Base-by-base conservation (phyloP, 176 grass and related monocot species). In the Aegilops bicornis region DNA sequence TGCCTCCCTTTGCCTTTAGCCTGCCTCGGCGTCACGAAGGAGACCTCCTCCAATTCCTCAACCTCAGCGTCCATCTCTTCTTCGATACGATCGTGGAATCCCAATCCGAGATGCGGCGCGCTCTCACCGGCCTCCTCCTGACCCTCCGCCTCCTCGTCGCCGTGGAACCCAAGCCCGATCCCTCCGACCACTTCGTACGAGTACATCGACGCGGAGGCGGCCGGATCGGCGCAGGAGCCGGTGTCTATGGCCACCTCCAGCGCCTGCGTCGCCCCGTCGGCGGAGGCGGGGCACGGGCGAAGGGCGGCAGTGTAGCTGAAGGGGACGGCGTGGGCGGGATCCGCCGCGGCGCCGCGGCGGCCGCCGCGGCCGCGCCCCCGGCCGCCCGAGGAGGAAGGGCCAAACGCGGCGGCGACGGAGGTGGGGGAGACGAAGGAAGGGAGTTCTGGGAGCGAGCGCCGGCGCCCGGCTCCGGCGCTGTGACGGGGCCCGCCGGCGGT, bases 401-500 rank as follows among this genome's bases (percentile, higher is more conserved):
- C 87, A 59, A 91, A 91, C 32, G 75, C 89, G 19, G 81, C 80
- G 45, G 85, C 85, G 68, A 87, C 89, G 60, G 85, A 91, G 33
- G 75, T 16, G 0, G 81, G 80, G 1, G 85, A 91, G 40, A 91
- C 80, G 47, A 91, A 87, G 76, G 89, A 87, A 25, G 89, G 89
- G 20, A 91, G 85, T 22, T 91, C 85, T 7, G 89, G 85, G 67
- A 84, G 22, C 13, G 84, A 27, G 43, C 84, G 89, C 11, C 84
- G 89, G 10, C 89, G 74, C 4, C 84, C 89, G 20, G 89, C 84
- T 10, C 87, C 90, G 32, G 77, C 8, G 69, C 87, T 70, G 17
- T 29, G 78, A 7, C 66, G 39, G 13, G 93, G 90, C 14, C 90
- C 88, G 43, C 93, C 93, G 64, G 93, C 87, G 58, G 90, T 92